Conservation (phyloP, 108 stramenopile genomes). For the Cylindrotheca closterium region DNA sequence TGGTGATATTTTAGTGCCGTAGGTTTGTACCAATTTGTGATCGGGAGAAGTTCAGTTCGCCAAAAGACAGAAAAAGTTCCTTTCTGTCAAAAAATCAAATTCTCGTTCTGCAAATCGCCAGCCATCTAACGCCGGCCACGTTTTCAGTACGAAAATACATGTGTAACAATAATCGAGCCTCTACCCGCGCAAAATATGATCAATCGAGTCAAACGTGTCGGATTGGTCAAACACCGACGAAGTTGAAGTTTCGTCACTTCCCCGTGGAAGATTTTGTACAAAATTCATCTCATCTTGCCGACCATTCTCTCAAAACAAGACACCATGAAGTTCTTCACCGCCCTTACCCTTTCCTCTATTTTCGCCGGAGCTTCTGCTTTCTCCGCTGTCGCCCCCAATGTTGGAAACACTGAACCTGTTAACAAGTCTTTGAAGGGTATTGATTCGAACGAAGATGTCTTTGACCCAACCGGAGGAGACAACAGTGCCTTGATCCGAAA, state of each 20-base stretch:
- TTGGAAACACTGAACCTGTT: conserved; percentile 47
- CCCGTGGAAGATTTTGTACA: not conserved
- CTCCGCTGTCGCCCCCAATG: conserved; percentile 31
- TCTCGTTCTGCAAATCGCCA: too few species aligned
- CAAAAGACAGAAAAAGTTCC: too few species aligned
- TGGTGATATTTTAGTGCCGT: too few species aligned
- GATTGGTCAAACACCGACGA: not conserved
- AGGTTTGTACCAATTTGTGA: too few species aligned
- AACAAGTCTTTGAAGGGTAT: conserved; percentile 69
- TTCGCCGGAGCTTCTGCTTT: conserved; percentile 23
- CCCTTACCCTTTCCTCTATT: conserved; percentile 25
- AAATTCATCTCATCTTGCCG: not conserved
- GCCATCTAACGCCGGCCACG: too few species aligned
- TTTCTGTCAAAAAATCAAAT: too few species aligned
- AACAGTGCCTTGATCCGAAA: conserved; percentile 47
- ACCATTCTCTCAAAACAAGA: not conserved
- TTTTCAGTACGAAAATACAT: too few species aligned
- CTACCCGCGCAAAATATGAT: too few species aligned
- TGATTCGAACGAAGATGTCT: conserved; percentile 49
- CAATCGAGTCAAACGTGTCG: too few species aligned
- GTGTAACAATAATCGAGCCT: too few species aligned
- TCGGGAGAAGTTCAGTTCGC: too few species aligned
- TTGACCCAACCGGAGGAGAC: conserved; percentile 71
- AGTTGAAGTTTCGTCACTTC: not conserved
- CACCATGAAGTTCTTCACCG: conserved; percentile 45